These are phyloP conservation scores for Tulasnella sp. DNA, from an alignment of 768 basidiomycete species.

Conservation along the genomic window DNA sequence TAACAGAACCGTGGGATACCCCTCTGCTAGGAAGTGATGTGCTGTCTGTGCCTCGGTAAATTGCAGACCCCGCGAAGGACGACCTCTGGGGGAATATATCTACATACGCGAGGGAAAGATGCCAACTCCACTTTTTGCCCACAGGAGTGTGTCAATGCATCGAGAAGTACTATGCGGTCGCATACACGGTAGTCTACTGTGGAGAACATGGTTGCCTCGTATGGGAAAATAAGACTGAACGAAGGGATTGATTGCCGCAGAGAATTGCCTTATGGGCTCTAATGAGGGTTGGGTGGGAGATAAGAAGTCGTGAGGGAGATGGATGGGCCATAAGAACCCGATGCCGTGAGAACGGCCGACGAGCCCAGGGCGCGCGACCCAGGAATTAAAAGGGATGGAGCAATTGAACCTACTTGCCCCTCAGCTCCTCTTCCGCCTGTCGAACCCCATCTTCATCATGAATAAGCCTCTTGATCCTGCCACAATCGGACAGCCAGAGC, in stretches of 20 bases:
- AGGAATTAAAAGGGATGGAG: neutral
- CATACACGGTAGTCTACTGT: neutral
- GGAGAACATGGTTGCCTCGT: neutral
- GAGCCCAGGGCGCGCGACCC: neutral
- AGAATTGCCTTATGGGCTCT: neutral
- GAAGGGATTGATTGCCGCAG: neutral
- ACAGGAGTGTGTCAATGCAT: neutral
- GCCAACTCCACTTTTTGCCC: slow-evolving; percentile 2
- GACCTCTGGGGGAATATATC: neutral
- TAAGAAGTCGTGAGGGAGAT: neutral
- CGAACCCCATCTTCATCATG: neutral
- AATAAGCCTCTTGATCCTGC: slow-evolving; percentile 49
- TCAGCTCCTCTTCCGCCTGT: neutral
- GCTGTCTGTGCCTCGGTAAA: neutral
- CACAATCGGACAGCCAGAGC: slow-evolving; percentile 58
- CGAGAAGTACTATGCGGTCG: neutral
- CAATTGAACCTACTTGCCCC: neutral
- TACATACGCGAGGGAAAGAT: neutral
- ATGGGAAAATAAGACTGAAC: neutral
- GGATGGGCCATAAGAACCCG: neutral
- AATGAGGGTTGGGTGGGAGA: neutral
- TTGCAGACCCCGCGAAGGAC: neutral
- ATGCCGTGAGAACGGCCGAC: neutral
- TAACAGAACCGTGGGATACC: no score
- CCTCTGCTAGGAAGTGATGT: no score